Base-by-base conservation (phyloP, 768 basidiomycete genomes). In the Cystofilobasidium macerans region DNA sequence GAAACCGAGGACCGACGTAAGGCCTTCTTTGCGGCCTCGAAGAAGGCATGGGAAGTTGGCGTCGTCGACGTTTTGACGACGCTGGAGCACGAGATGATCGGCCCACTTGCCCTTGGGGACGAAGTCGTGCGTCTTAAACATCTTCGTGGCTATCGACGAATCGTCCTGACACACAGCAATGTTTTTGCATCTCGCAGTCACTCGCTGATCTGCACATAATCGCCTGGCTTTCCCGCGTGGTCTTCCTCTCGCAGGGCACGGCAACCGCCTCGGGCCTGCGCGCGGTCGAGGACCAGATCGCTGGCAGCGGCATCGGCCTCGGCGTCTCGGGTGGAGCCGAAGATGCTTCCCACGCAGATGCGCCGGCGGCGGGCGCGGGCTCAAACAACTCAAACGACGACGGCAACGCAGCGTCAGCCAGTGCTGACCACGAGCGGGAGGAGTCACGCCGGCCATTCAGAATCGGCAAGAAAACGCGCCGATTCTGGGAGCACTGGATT, bases 171-270 rank as follows among this genome's bases (percentile, higher is more conserved):
- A n/a, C n/a, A n/a, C n/a, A n/a, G n/a, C n/a, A n/a, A n/a, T n/a
- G n/a, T n/a, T n/a, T n/a, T n/a, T n/a, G 22, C 13, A n/a, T 43
- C 61, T 58, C 26, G 9, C 59, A 77, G 71, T 88, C 86, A 8
- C 76, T 89, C 56, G 87, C 85, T 18, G 90, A 92, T 73, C 77
- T 90, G 63, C 89, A 90, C 72, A 80, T 90, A 24, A 84, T 83
- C 12, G 84, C 83, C 32, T 93, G 88, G 88, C 73, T 91, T 36
- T 77, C 54, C 3, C 42, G 54, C 26, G 20, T 64, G 32, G 81
- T 84, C 26, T 73, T 71, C 58, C 78, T 88, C 24, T 78, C 81
- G 0, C 86, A 85, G 1, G 87, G 82, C 0, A 74, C 73, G 30
- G 73, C 71, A 0, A 74, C 68, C 33, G 56, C 69, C 13, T 51